These are phyloP conservation scores for Syzygium aromaticum DNA, from an alignment of 345 rosid species.

Conservation along the genomic window DNA sequence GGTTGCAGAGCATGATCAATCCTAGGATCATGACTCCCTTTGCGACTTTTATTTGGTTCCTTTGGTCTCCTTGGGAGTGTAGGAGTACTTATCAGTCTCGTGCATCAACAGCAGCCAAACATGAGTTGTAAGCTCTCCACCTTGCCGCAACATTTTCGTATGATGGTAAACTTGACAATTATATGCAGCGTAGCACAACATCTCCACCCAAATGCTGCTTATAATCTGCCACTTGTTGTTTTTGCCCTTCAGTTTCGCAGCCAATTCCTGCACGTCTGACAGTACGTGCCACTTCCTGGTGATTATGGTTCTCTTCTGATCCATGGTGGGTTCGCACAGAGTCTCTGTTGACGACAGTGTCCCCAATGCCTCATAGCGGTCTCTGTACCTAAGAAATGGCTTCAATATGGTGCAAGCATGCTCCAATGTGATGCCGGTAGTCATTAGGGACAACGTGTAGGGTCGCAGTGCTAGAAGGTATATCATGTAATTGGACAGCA, in stretches of 20 bases:
- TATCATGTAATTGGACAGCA: conserved; percentile 1
- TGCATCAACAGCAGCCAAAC: neutral
- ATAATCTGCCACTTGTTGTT: neutral
- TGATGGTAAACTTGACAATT: neutral
- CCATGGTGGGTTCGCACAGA: accelerated
- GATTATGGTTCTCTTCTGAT: neutral
- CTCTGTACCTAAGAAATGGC: neutral
- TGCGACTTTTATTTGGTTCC: neutral
- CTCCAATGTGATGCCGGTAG: neutral
- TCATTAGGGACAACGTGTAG: neutral
- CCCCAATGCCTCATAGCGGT: neutral
- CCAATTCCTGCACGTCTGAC: neutral
- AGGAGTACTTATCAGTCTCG: neutral
- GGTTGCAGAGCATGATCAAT: neutral
- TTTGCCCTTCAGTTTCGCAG: neutral
- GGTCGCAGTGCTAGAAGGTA: conserved; percentile 4
- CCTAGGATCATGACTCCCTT: neutral
- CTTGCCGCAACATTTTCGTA: neutral
- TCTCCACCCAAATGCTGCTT: conserved; percentile 1
- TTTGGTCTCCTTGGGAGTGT: neutral
- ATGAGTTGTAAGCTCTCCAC: neutral
- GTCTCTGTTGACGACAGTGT: neutral
- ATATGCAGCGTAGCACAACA: neutral
- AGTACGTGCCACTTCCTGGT: neutral
- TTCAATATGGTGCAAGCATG: neutral